These are phyloP conservation scores for Suhomyces bribrorum DNA, from an alignment of 1,139 yeast species.

Conservation along the genomic window DNA sequence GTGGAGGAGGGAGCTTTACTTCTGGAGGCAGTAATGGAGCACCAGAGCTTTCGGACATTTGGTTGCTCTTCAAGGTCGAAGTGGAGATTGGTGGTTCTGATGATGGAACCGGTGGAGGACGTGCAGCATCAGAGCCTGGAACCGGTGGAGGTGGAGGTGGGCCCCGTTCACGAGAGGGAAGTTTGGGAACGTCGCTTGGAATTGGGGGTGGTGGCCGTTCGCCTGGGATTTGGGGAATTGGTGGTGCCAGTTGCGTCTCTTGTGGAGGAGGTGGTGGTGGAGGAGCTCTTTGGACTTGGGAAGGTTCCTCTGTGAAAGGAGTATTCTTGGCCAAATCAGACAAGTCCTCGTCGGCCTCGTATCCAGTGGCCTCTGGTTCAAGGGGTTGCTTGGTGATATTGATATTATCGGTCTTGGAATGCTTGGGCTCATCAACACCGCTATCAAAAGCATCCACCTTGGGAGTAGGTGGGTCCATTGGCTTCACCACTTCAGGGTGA, in stretches of 20 bases:
- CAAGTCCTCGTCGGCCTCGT: constrained; percentile 48
- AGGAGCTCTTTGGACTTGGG: not conserved
- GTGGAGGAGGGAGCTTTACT: constrained; percentile 10
- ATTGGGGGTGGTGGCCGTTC: constrained; percentile 14
- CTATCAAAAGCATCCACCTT: constrained; percentile 21
- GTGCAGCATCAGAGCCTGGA: constrained; percentile 13
- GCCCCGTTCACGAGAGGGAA: constrained; percentile 4
- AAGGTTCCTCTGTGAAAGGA: not conserved
- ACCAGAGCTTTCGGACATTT: constrained; percentile 3
- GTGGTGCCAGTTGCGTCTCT: constrained; percentile 11
- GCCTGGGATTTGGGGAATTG: constrained; percentile 10
- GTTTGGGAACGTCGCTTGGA: constrained; percentile 19
- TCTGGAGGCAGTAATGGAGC: not conserved
- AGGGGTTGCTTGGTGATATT: constrained; percentile 14
- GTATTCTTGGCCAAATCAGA: constrained; percentile 32
- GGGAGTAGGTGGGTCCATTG: constrained; percentile 14
- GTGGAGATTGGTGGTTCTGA: constrained; percentile 11
- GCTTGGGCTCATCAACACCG: constrained; percentile 18
- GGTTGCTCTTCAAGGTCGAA: constrained; percentile 9
- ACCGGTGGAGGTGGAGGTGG: constrained; percentile 10
- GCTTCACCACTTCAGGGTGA: constrained; percentile 16
- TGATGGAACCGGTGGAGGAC: constrained; percentile 18
- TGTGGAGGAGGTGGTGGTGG: constrained; percentile 12
- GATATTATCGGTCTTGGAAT: constrained; percentile 16
- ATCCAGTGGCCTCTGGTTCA: constrained; percentile 41